phyloP scores from a whole-genome alignment of 148 eudicot genomes.

The Chenopodium quinoa region DNA sequence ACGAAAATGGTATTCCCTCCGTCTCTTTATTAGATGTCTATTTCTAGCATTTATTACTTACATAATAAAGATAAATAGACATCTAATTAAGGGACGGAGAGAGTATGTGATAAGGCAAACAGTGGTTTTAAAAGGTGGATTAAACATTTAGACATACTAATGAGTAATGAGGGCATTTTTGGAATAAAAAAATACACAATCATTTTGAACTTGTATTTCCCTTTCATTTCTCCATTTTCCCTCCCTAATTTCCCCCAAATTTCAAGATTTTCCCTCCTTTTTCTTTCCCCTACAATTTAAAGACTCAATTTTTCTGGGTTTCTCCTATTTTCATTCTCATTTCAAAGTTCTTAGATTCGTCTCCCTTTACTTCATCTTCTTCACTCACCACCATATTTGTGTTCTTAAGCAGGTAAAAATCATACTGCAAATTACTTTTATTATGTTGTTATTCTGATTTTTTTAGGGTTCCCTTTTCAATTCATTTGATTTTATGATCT shows the following conservation, averaged over 20 bases:
- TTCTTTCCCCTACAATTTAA: not conserved
- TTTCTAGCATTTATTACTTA: too few species aligned
- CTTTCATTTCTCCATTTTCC: not conserved
- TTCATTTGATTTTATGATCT: not conserved
- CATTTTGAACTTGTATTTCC: not conserved
- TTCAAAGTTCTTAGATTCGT: not conserved
- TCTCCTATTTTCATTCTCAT: not conserved
- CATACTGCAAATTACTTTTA: not conserved
- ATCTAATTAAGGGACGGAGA: too few species aligned
- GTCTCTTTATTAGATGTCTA: too few species aligned
- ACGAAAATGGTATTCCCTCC: too few species aligned
- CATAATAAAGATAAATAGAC: too few species aligned
- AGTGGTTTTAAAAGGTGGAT: too few species aligned
- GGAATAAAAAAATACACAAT: too few species aligned
- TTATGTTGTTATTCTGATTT: not conserved
- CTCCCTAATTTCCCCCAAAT: not conserved
- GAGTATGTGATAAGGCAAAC: too few species aligned
- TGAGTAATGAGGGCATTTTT: too few species aligned
- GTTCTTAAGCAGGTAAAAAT: not conserved
- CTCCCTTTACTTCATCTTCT: not conserved
- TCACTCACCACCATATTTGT: not conserved
- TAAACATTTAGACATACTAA: too few species aligned
- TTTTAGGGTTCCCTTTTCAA: not conserved
- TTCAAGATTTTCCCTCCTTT: constrained; percentile 1
- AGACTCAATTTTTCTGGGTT: not conserved